These are phyloP conservation scores for Beauveria pseudobassiana DNA, from an alignment of 2,329 filamentous ascomycete genomes.

Conservation along the genomic window DNA sequence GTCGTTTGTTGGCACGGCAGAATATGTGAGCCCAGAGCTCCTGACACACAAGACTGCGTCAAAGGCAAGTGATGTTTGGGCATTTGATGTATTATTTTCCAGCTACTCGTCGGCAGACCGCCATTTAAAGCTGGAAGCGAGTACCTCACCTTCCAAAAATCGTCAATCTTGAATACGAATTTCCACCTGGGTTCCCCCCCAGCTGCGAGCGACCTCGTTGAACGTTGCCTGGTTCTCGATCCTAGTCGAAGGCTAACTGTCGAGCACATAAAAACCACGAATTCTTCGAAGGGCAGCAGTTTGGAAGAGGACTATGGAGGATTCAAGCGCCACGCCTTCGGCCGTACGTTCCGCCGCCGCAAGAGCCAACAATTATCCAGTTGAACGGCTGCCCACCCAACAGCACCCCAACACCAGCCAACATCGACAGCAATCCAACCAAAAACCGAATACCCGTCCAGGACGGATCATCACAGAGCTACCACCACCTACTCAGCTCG, in stretches of 20 bases:
- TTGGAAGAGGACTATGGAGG: slow-evolving; percentile 82
- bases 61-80: slow-evolving; percentile 97
- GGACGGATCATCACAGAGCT: slow-evolving; percentile 87
- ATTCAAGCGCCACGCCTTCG: slow-evolving; percentile 82
- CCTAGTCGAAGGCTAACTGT: slow-evolving; percentile 77
- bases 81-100: slow-evolving; percentile 96
- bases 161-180: slow-evolving; percentile 87
- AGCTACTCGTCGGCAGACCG: slow-evolving; percentile 87
- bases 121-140: slow-evolving; percentile 96
- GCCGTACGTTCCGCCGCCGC: slow-evolving; percentile 68
- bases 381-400: slow-evolving; percentile 48
- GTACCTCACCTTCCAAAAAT: slow-evolving; percentile 97
- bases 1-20: slow-evolving; percentile 94
- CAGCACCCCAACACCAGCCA: slow-evolving; percentile 21
- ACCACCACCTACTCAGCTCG: slow-evolving; percentile 89
- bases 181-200: slow-evolving; percentile 75
- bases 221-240: slow-evolving; percentile 83
- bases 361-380: slow-evolving; percentile 68
- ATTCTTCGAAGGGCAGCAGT: slow-evolving; percentile 83
- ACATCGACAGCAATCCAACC: slow-evolving; percentile 29
- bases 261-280: slow-evolving; percentile 96
- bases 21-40: slow-evolving; percentile 97
- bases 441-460: slow-evolving; percentile 50
- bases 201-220: slow-evolving; percentile 80
- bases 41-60: slow-evolving; percentile 94